phyloP scores from a whole-genome alignment of 2,329 filamentous ascomycete genomes.

The Diaporthe aspalathi region DNA sequence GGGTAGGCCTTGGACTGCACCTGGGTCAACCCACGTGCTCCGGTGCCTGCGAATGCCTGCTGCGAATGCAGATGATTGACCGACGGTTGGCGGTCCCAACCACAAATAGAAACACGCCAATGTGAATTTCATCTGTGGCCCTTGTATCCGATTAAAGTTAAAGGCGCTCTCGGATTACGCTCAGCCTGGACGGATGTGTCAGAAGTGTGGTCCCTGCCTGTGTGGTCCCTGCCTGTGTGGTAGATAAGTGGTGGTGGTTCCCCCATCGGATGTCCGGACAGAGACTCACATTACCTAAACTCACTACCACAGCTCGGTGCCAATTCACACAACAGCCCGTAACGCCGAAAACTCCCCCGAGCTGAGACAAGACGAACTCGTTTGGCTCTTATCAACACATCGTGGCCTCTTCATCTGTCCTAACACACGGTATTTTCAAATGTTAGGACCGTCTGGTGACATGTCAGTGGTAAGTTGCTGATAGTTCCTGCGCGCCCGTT shows the following conservation, averaged over 20 bases:
- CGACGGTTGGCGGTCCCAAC: background rate
- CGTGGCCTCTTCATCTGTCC: background rate
- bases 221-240: background rate
- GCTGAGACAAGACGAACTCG: background rate
- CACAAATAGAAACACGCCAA: slow-evolving; percentile 4
- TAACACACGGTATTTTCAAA: background rate
- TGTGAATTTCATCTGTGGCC: background rate
- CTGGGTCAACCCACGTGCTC: background rate
- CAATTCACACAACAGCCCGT: background rate
- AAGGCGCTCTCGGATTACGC: slow-evolving; percentile 3
- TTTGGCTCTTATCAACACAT: background rate
- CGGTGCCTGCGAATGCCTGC: background rate
- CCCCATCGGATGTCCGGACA: slow-evolving; percentile 30
- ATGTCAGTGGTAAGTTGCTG: no score
- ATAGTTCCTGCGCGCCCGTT: background rate
- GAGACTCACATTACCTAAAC: no score
- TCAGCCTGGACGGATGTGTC: background rate
- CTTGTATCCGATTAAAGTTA: background rate
- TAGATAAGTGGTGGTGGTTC: background rate
- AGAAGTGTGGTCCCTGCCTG: slow-evolving; percentile 12
- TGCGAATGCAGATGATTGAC: background rate
- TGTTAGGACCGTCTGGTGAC: background rate
- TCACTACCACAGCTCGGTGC: background rate
- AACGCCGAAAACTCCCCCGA: background rate
- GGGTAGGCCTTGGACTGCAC: background rate